Evolutionary conservation across 1,284 basidiomycete genomes (phyloP), one percentile per base, ranked within the genome.

Genomic region (Fomes fomentarius): DNA sequence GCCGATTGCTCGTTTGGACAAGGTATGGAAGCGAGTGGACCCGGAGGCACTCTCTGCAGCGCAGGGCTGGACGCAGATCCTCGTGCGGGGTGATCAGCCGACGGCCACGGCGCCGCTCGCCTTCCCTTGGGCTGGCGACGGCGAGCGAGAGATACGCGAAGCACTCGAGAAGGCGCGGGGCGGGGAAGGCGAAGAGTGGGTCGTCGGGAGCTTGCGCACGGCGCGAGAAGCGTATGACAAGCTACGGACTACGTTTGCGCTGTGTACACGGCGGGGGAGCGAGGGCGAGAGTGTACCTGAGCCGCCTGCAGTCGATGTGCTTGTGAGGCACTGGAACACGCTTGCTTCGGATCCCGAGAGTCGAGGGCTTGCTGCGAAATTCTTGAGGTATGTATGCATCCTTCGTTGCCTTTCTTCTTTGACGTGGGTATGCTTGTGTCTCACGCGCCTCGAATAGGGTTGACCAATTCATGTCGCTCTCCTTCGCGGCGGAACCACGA

Each of bases 401-500:
- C n/a, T n/a, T 65, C 38, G 82, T 37, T 17, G 10, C 30, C 53
- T 37, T 24, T 6, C 58, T 51, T 22, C 50, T 62, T 50, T 12
- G 19, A 54, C 37, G 50, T 28, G 22, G 25, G 15, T 41, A 3
- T 35, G 58, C 42, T 12, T 22, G 22, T 42, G 39, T 44, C 51
- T 50, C 25, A 40, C 22, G 7, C 12, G 28, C 28, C 47, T 10
- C 44, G 37, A 53, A 31, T 19, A 91, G 89, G n/a, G 73, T 90
- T 54, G 84, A 90, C 14, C 86, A 90, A 57, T 91, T 89, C 63
- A 87, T 89, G 80, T 83, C 86, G 0, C 76, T 91, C 11, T 93
- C 91, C 2, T 70, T 91, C 37, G 84, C 86, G 24, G 83, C 85
- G 14, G 91, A 93, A 64, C 83, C 89, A 12, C 79, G 83, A 19